phyloP scores from a whole-genome alignment of 2,329 filamentous ascomycete genomes.

The Aspergillus thermomutatus region DNA sequence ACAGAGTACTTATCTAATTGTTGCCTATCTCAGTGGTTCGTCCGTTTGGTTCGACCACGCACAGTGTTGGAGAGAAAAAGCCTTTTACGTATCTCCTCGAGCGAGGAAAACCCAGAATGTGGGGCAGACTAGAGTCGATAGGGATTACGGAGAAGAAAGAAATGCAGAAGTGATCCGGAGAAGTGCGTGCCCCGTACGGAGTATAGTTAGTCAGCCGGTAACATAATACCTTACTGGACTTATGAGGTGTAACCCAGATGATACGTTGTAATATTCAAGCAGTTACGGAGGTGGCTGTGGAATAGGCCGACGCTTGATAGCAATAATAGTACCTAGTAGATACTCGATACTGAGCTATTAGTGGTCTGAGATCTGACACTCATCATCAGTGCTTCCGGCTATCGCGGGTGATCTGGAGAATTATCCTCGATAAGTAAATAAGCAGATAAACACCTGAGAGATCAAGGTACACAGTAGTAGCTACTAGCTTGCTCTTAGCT shows the following conservation, averaged over 20 bases:
- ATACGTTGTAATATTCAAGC: neutral
- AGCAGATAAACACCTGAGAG: neutral
- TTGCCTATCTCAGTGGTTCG: conserved; percentile 11
- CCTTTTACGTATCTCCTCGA: neutral
- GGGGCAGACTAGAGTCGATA: conserved; percentile 16
- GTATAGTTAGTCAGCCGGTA: conserved; percentile 1
- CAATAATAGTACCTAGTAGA: neutral
- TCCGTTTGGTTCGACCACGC: conserved; percentile 13
- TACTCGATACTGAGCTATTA: neutral
- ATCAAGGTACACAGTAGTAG: neutral
- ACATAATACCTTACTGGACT: neutral
- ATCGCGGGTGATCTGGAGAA: conserved; percentile 23
- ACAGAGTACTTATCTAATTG: neutral
- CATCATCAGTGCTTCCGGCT: conserved; percentile 14
- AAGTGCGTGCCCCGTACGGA: conserved; percentile 21
- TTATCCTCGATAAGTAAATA: conserved; percentile 6
- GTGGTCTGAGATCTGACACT: neutral
- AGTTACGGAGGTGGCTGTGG: neutral
- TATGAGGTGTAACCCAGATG: neutral
- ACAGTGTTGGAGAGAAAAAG: conserved; percentile 9
- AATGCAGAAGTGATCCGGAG: conserved; percentile 21
- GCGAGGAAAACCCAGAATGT: conserved; percentile 13
- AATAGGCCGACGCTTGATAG: neutral
- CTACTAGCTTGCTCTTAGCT: neutral
- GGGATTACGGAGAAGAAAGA: conserved; percentile 19